phyloP scores from a whole-genome alignment of 805 yeast genomes.

The Blastobotrys muscicola region DNA sequence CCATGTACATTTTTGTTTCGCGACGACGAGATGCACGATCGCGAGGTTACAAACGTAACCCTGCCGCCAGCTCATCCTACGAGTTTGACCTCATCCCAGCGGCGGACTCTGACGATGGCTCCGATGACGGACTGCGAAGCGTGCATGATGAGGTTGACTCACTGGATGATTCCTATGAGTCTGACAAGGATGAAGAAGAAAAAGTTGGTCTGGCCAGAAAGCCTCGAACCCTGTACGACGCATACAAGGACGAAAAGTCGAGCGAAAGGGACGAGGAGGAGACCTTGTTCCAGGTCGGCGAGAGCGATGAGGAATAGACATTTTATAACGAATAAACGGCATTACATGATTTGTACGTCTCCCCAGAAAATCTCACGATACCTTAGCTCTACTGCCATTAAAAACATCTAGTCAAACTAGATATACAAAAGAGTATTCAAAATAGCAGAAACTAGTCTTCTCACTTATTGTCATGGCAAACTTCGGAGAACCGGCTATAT shows the following conservation, averaged over 20 bases:
- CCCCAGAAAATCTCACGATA: no score
- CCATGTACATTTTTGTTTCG: constrained; percentile 33
- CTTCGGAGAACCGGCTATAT: no score
- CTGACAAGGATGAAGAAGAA: constrained; percentile 3
- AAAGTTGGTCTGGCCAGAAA: constrained; percentile 6
- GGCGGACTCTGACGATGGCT: constrained; percentile 14
- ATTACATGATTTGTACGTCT: no score
- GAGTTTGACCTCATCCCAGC: constrained; percentile 20
- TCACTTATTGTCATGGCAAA: no score
- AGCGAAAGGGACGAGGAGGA: constrained; percentile 6
- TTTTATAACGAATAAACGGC: no score
- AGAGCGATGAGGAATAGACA: constrained; percentile 2
- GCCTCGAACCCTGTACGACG: constrained; percentile 11
- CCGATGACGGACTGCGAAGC: neutral
- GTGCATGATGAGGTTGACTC: constrained; percentile 3
- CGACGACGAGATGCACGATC: constrained; percentile 25
- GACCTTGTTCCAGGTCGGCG: constrained; percentile 11
- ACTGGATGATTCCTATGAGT: constrained; percentile 3
- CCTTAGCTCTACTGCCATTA: no score
- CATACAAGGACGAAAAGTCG: constrained; percentile 2
- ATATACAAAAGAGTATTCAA: no score
- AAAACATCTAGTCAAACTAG: no score
- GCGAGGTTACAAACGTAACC: constrained; percentile 7
- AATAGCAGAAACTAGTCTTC: no score
- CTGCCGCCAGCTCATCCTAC: constrained; percentile 8